Conservation (phyloP, 1,284 basidiomycete genomes). For the Tilletia setariae region DNA sequence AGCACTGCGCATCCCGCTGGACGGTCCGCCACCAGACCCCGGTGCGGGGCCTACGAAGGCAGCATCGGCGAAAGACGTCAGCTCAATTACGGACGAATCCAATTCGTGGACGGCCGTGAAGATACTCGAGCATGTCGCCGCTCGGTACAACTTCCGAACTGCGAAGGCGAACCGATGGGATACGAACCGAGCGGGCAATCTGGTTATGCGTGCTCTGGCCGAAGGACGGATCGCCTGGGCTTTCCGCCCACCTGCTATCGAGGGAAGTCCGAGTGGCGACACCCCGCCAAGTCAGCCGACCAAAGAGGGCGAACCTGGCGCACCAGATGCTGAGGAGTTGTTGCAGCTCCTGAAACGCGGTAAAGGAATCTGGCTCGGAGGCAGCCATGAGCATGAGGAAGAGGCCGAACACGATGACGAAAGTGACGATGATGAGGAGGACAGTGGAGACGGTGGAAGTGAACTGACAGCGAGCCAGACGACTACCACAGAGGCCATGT, state of each 20-base stretch:
- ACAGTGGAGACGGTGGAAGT: slow-evolving; percentile 15
- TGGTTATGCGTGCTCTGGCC: slow-evolving; percentile 64
- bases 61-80: slow-evolving; percentile 53
- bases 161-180: slow-evolving; percentile 85
- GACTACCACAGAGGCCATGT: not conserved
- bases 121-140: slow-evolving; percentile 72
- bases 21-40: slow-evolving; percentile 19
- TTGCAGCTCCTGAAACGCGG: slow-evolving; percentile 25
- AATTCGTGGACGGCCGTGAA: slow-evolving; percentile 72
- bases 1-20: slow-evolving; percentile 62
- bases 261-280: not conserved
- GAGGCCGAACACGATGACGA: slow-evolving; percentile 2
- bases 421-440: slow-evolving; percentile 17
- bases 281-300: not conserved
- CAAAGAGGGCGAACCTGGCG: not conserved
- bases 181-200: slow-evolving; percentile 79
- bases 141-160: slow-evolving; percentile 69
- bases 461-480: not conserved
- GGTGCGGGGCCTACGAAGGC: slow-evolving; percentile 43
- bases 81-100: slow-evolving; percentile 16
- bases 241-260: slow-evolving; percentile 57
- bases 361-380: slow-evolving; percentile 18
- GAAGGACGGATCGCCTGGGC: slow-evolving; percentile 78
- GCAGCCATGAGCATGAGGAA: slow-evolving; percentile 19
- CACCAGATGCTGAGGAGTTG: no score